Evolutionary conservation across 2,329 filamentous ascomycete species (phyloP).

Genomic region (Myriangium duriaei): DNA sequence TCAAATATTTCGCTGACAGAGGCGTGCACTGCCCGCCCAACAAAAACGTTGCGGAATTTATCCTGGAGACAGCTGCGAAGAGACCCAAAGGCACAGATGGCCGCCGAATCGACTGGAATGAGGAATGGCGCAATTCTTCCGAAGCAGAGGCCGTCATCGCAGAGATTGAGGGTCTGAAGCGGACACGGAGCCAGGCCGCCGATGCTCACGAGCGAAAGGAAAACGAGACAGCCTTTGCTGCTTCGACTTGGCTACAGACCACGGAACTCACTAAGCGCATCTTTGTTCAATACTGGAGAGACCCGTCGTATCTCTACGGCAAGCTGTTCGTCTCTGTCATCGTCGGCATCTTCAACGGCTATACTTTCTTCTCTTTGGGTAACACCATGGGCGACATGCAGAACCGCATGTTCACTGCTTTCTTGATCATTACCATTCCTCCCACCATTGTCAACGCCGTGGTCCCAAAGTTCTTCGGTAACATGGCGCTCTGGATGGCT

Average conservation of each 20-base stretch:
- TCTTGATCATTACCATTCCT: constrained; percentile 46
- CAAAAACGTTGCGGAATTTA: constrained; percentile 55
- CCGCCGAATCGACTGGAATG: constrained; percentile 55
- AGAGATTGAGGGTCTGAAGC: constrained; percentile 54
- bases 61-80: constrained; percentile 52
- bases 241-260: constrained; percentile 50
- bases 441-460: constrained; percentile 61
- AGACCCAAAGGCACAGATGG: constrained; percentile 41
- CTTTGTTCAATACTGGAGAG: constrained; percentile 63
- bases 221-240: constrained; percentile 58
- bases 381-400: constrained; percentile 57
- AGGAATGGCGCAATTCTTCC: constrained; percentile 57
- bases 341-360: constrained; percentile 65
- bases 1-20: constrained; percentile 55
- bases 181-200: constrained; percentile 41
- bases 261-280: constrained; percentile 55
- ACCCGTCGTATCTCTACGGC: constrained; percentile 63
- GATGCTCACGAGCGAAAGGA: constrained; percentile 17
- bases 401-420: constrained; percentile 64
- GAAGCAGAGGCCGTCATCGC: constrained; percentile 46
- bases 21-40: constrained; percentile 53
- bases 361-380: constrained; percentile 62
- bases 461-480: constrained; percentile 65
- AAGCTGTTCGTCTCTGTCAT: constrained; percentile 62
- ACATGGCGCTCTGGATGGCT: constrained; percentile 59